Conservation (phyloP, 2,329 filamentous ascomycete species). For the Xylaria polymorpha region DNA sequence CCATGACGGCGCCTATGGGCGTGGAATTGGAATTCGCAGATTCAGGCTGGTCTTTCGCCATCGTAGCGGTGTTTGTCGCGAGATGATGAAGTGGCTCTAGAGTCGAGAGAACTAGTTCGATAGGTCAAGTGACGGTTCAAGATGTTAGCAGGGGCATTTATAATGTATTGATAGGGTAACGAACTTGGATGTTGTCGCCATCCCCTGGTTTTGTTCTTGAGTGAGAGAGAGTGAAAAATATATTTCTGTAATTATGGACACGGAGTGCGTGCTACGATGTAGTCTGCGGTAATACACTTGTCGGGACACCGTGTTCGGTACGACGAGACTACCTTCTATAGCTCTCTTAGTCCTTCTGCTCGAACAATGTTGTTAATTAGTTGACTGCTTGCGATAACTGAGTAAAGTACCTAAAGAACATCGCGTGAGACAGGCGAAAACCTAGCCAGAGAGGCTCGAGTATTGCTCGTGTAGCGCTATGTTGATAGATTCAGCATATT, state of each 20-base stretch:
- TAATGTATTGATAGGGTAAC: background rate
- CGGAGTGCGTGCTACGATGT: background rate
- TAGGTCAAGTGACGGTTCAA: too few relatives aligned
- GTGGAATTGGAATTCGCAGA: too few relatives aligned
- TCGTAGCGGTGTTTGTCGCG: background rate
- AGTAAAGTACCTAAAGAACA: too few relatives aligned
- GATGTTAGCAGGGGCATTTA: background rate
- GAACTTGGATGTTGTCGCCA: background rate
- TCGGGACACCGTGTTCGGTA: background rate
- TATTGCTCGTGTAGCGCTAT: slow-evolving; percentile 11
- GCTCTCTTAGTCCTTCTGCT: background rate
- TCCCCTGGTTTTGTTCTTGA: background rate
- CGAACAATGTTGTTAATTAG: background rate
- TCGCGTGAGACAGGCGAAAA: background rate
- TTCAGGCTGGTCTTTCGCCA: background rate
- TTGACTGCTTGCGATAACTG: background rate
- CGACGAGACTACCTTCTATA: background rate
- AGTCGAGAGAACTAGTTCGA: background rate
- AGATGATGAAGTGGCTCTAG: too few relatives aligned
- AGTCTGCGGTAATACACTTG: background rate
- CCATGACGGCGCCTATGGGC: background rate
- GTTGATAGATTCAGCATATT: slow-evolving; percentile 36
- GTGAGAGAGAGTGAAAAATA: too few relatives aligned
- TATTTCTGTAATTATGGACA: background rate
- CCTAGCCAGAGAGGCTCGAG: background rate